phyloP scores from a whole-genome alignment of 768 basidiomycete species.

The Boletus pseudo-olivaceus region DNA sequence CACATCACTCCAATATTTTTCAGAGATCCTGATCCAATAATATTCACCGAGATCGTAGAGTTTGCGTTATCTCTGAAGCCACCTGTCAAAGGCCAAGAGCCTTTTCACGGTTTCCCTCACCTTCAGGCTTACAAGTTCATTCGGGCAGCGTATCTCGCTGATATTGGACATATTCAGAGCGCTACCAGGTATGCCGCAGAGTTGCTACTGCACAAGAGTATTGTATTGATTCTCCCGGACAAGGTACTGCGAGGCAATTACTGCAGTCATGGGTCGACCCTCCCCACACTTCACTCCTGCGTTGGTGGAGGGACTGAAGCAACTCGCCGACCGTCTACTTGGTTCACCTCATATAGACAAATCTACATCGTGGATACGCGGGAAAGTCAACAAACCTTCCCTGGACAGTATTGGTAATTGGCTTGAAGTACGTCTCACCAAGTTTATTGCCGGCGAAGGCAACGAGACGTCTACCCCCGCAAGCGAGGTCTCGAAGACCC shows the following conservation, averaged over 20 bases:
- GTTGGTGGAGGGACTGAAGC: constrained; percentile 72
- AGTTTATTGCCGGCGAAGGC: constrained; percentile 92
- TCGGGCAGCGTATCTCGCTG: constrained; percentile 71
- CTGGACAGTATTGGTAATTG: constrained; percentile 89
- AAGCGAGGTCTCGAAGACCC: constrained; percentile 32
- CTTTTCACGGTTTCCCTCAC: constrained; percentile 77
- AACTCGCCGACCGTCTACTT: constrained; percentile 73
- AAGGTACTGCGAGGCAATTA: constrained; percentile 93
- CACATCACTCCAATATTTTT: constrained; percentile 46
- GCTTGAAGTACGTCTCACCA: constrained; percentile 89
- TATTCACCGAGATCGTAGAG: constrained; percentile 89
- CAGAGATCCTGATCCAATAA: constrained; percentile 69
- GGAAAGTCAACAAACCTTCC: constrained; percentile 87
- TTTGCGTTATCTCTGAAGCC: constrained; percentile 81
- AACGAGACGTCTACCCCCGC: constrained; percentile 44
- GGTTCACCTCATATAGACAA: constrained; percentile 74
- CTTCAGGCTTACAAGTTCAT: constrained; percentile 86
- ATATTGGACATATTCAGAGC: constrained; percentile 71
- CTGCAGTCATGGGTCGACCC: constrained; percentile 54
- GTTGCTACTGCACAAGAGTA: not conserved
- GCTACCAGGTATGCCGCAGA: constrained; percentile 62
- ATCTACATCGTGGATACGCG: constrained; percentile 77
- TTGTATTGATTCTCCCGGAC: constrained; percentile 27
- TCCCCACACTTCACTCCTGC: constrained; percentile 65
- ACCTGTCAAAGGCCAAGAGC: constrained; percentile 77